Evolutionary conservation across 2,329 filamentous ascomycete genomes (phyloP), one percentile per base, ranked within the genome.

Genomic region (Blastomyces emzantsi): DNA sequence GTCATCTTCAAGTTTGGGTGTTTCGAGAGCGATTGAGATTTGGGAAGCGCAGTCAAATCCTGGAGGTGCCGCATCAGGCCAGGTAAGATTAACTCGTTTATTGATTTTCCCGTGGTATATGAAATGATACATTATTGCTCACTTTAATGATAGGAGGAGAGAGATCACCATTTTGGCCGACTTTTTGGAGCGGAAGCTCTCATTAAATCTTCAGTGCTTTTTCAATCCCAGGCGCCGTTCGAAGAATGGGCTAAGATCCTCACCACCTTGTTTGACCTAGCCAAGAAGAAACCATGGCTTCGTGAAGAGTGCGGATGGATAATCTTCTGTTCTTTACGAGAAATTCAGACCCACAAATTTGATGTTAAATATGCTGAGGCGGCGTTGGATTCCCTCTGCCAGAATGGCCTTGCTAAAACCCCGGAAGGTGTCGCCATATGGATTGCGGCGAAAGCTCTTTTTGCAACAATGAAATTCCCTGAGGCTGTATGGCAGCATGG

Each of bases 341-440:
- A 87, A 25, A 69, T 83, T 41, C 71, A 71, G 11, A 49, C 74
- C 9, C 72, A 76, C 39, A 71, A 77, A 36, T 72, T 74, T 25
- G 68, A 75, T 22, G 66, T 69, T 11, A 78, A 82, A 63, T 83
- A 85, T 63, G 84, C 85, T 0, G 82, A 87, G 70, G 76, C 80
- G 33, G 86, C 88, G 0, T 78, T 95, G 45, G 77, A 85, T 64
- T 83, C 82, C 49, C 72, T 96, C 9, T 80, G 81, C 25, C 81
- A 84, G 19, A 82, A 85, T 59, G 87, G 88, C 11, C 79, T 95
- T 59, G 85, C 87, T 9, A 89, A 89, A 73, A 93, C 92, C 0
- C 88, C 92, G 0, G 93, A 97, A 73, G 93, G 92, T 7, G 86
- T 97, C 28, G 91, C 90, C 0, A 85, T 97, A 63, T 97, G 92